Conservation (phyloP, 2,329 filamentous ascomycete species). For the Tolypocladium pustulatum region DNA sequence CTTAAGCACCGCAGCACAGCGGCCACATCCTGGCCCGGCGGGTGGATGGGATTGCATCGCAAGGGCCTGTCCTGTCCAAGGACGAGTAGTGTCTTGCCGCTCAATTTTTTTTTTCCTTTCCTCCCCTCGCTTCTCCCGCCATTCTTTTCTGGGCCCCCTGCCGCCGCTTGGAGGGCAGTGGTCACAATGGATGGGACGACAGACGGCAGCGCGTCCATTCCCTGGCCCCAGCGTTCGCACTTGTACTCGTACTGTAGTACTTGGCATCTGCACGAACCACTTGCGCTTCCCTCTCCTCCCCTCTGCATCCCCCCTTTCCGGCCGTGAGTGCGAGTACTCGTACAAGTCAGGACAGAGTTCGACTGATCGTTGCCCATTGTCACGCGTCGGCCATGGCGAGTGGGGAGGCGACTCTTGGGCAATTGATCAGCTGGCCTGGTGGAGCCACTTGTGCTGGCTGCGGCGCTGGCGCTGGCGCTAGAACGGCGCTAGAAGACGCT, state of each 20-base stretch:
- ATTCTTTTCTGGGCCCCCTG: background rate
- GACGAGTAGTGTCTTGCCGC: background rate
- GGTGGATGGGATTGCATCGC: background rate
- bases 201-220: background rate
- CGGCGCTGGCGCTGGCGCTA: conserved; percentile 6
- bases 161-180: background rate
- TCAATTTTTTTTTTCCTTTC: background rate
- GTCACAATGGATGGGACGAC: background rate
- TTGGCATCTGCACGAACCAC: background rate
- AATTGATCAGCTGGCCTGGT: background rate
- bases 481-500: conserved; percentile 16
- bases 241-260: background rate
- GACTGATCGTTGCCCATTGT: background rate
- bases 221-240: background rate
- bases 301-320: background rate
- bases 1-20: background rate
- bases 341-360: background rate
- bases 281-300: background rate
- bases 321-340: background rate
- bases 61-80: background rate
- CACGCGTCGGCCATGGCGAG: background rate
- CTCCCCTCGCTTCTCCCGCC: background rate
- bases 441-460: background rate
- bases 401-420: background rate
- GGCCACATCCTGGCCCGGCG: background rate